These are phyloP conservation scores for Corymbia calophylla DNA, from an alignment of 441 rosid genomes.

Conservation along the genomic window DNA sequence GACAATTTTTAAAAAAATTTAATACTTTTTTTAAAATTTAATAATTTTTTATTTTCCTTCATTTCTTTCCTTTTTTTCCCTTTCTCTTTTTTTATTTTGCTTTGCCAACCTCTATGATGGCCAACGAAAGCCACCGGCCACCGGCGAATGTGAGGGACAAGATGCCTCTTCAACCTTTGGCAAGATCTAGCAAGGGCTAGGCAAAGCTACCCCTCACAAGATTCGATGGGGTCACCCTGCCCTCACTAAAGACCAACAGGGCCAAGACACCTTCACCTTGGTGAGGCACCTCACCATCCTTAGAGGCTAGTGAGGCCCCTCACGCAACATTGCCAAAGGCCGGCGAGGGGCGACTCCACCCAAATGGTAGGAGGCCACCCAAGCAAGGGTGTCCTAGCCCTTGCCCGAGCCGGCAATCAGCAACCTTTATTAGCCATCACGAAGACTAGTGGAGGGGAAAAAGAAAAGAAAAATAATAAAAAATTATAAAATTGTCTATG, in stretches of 20 bases:
- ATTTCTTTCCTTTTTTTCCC: too few relatives aligned
- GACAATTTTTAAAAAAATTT: too few relatives aligned
- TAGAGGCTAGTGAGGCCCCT: neutral
- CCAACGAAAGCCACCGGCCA: accelerated
- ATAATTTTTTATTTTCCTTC: too few relatives aligned
- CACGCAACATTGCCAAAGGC: neutral
- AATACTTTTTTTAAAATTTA: too few relatives aligned
- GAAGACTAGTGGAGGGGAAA: accelerated
- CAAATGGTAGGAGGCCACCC: too few relatives aligned
- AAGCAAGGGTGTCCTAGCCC: accelerated
- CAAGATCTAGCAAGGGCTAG: accelerated
- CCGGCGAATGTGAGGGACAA: neutral
- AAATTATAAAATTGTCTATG: too few relatives aligned
- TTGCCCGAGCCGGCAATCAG: accelerated
- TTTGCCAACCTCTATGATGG: accelerated
- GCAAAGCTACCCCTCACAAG: accelerated
- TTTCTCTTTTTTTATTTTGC: too few relatives aligned
- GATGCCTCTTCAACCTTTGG: neutral
- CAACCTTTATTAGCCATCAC: accelerated
- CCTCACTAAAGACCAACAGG: neutral
- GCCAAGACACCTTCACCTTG: neutral
- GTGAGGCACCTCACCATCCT: neutral
- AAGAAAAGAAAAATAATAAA: accelerated
- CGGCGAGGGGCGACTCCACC: neutral
- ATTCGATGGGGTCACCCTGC: accelerated